A percentile compares a stretch with the other conserved stretches of the same genome.
These are phyloP conservation scores for Lolium rigidum DNA, from an alignment of 176 grass and related monocot species.

Conservation along the genomic window DNA sequence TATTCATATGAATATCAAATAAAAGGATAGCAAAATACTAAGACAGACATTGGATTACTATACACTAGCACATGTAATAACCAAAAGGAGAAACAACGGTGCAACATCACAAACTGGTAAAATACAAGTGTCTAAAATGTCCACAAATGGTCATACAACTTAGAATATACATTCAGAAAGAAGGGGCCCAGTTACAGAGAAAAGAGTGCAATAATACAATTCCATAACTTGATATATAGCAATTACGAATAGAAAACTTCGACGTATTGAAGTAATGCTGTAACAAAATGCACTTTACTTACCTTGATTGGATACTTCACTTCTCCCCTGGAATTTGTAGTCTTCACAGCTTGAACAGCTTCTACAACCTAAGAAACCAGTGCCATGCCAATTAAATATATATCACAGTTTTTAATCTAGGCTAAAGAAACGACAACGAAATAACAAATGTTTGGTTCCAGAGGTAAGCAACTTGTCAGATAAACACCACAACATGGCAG, in stretches of 20 bases:
- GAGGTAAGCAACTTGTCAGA: not conserved
- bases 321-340: slow-evolving; percentile 83
- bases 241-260: not conserved
- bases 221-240: not conserved
- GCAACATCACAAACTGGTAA: not conserved
- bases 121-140: not conserved
- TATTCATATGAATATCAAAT: not conserved
- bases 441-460: not conserved
- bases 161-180: not conserved
- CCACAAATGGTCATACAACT: not conserved
- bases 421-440: not conserved
- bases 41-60: not conserved
- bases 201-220: not conserved
- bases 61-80: not conserved
- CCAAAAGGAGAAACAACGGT: not conserved
- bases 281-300: slow-evolving; percentile 29
- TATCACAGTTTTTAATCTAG: not conserved
- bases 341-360: slow-evolving; percentile 93
- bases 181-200: not conserved
- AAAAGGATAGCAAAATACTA: not conserved
- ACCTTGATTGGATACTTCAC: slow-evolving; percentile 98
- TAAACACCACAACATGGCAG: not conserved
- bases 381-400: not conserved
- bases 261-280: not conserved
- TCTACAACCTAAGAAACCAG: slow-evolving; percentile 78